phyloP scores from a whole-genome alignment of 2,329 filamentous ascomycete species.

The Tetracladium maxilliforme region DNA sequence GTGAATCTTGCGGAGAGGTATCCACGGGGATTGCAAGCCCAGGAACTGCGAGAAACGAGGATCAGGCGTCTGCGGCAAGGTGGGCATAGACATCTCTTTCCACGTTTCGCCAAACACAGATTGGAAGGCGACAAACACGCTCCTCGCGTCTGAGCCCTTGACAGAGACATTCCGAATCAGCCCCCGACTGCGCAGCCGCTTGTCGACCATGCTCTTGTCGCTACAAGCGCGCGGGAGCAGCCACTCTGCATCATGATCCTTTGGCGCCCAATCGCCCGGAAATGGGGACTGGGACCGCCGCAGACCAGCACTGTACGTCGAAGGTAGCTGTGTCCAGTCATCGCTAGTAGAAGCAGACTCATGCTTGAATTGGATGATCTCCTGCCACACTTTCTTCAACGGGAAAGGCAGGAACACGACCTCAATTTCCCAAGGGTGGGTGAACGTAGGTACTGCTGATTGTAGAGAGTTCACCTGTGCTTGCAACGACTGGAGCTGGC shows the following conservation, averaged over 20 bases:
- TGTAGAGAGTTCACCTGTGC: conserved; percentile 14
- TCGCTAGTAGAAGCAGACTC: conserved; percentile 21
- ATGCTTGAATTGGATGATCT: conserved; percentile 28
- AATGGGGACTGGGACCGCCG: conserved; percentile 31
- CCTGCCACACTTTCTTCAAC: conserved; percentile 39
- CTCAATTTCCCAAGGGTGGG: conserved; percentile 58
- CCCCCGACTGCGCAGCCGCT: conserved; percentile 61
- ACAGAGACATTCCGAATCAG: conserved; percentile 51
- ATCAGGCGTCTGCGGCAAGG: conserved; percentile 14
- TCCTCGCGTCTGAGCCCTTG: conserved; percentile 47
- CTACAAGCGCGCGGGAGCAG: conserved; percentile 55
- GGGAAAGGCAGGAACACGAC: conserved; percentile 63
- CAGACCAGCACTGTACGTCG: conserved; percentile 33
- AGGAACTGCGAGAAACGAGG: conserved; percentile 30
- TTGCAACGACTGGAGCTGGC: conserved; percentile 29
- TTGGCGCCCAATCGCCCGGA: conserved; percentile 28
- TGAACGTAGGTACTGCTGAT: conserved; percentile 36
- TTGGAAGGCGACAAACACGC: conserved; percentile 35
- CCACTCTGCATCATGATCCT: conserved; percentile 31
- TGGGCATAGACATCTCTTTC: no score
- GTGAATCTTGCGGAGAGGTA: conserved; percentile 64
- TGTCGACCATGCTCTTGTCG: conserved; percentile 45
- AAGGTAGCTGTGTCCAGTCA: conserved; percentile 33
- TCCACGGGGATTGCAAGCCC: conserved; percentile 52
- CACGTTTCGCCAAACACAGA: no score